Conservation (phyloP, 345 rosid species). For the Eucalyptus sp. region DNA sequence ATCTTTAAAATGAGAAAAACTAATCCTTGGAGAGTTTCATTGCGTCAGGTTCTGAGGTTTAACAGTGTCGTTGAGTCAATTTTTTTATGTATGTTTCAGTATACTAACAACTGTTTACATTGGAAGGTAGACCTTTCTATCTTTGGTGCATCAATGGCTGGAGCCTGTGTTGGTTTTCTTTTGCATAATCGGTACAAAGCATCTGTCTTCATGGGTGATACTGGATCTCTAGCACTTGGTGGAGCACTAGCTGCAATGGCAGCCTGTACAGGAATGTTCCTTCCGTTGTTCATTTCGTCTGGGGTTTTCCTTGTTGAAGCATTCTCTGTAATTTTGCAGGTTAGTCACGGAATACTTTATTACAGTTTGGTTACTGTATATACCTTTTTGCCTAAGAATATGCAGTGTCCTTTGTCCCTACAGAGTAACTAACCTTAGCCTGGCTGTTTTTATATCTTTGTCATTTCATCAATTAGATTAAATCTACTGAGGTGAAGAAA, state of each 20-base stretch:
- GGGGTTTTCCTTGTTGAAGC: conserved; percentile 68
- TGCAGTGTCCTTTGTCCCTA: background rate
- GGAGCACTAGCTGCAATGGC: conserved; percentile 97
- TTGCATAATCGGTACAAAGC: conserved; percentile 79
- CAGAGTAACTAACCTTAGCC: background rate
- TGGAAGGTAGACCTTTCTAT: conserved; percentile 52
- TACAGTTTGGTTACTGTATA: background rate
- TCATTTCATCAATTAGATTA: background rate
- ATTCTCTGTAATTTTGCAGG: conserved; percentile 60
- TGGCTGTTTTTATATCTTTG: background rate
- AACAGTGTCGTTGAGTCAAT: background rate
- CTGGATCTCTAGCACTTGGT: conserved; percentile 84
- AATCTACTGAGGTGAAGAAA: background rate
- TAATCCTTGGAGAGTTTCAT: background rate
- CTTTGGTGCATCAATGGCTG: conserved; percentile 96
- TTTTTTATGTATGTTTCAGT: background rate
- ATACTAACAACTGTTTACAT: background rate
- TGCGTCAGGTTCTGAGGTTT: background rate
- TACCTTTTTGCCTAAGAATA: background rate
- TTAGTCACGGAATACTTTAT: background rate
- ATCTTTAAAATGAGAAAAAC: background rate
- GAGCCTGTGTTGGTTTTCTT: conserved; percentile 89
- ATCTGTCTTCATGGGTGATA: conserved; percentile 72
- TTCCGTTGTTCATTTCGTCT: conserved; percentile 72
- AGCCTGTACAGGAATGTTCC: conserved; percentile 88